Base-by-base conservation (phyloP, 1,139 yeast genomes). In the Taphrina wiesneri region DNA sequence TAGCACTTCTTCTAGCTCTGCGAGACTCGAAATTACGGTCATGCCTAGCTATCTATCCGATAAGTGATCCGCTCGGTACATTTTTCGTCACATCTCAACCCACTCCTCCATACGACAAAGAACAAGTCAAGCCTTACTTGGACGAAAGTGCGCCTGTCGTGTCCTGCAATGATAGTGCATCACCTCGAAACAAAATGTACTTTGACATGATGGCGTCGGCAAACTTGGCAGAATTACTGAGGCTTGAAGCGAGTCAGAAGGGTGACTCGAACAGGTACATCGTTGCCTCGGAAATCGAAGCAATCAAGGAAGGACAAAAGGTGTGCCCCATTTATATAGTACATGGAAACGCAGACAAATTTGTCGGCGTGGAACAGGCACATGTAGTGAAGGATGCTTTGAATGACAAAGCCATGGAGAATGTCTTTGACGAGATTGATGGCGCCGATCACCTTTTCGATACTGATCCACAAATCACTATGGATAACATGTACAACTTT, bases 1-100 rank as follows among this genome's bases (percentile, higher is more conserved):
- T 81, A 69, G 75, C 82, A 17, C 82, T 82, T 0, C 74, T 79
- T 6, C 74, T 80, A 49, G 72, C 80, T 21, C 82, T 47, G 7
- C 28, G 47, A 9, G 43, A 59, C 9, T 15, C 56, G 25, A 32
- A 49, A 23, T 3, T 59, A 4, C n/a, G 53, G 15, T 36, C 56
- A 11, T 59, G 63, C 47, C 49, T 59, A n/a, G 54, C 63, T 17
- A 36, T 59, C 11, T 47, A 59, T 46, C 63, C 63, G 23, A 47
- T 59, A 21, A 59, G 47, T 3, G 47, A 59, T 30, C 63, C 56
- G 4, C 17, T 36, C n/a, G 56, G 56, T 3, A 9, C 25, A 6
- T 46, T 46, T 47, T 59, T 59, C 56, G 34, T 43, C 46, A 46
- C 45, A 13, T 17, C 63, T 28, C 56, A 49, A 11, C 15, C 17